Percentiles rank a stretch among this genome's conserved stretches.
These are phyloP conservation scores for Cercophora sp. DNA, from an alignment of 495 filamentous ascomycete species.

Conservation along the genomic window DNA sequence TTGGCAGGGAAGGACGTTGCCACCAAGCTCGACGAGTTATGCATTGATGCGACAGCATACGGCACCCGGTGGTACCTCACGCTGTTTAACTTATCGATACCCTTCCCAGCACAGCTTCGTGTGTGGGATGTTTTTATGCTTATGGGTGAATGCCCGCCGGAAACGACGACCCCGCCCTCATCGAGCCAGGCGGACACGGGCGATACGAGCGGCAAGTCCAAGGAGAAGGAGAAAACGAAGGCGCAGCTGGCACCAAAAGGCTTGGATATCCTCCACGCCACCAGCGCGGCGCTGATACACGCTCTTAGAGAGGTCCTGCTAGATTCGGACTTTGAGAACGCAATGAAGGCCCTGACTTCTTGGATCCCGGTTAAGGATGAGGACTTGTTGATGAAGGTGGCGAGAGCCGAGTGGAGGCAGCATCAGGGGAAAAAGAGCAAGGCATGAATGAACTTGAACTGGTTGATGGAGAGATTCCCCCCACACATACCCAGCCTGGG, in stretches of 20 bases:
- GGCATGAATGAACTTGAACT: neutral
- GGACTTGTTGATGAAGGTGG: slow-evolving; percentile 90
- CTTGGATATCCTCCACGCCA: slow-evolving; percentile 87
- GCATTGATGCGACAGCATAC: slow-evolving; percentile 84
- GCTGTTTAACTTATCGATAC: slow-evolving; percentile 95
- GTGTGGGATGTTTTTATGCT: slow-evolving; percentile 99
- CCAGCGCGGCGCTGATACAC: slow-evolving; percentile 85
- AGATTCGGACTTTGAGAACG: slow-evolving; percentile 93
- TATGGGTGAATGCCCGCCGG: slow-evolving; percentile 63
- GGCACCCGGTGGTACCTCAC: slow-evolving; percentile 97
- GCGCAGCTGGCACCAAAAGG: slow-evolving; percentile 37
- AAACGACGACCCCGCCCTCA: slow-evolving; percentile 16
- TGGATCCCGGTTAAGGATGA: slow-evolving; percentile 96
- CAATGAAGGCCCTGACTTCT: slow-evolving; percentile 95
- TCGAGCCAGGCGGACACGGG: neutral
- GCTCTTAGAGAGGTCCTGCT: slow-evolving; percentile 87
- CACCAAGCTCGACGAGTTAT: slow-evolving; percentile 70
- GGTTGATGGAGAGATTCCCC: neutral
- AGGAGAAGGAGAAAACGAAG: neutral
- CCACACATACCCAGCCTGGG: too few relatives aligned
- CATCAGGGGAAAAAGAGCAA: slow-evolving; percentile 41
- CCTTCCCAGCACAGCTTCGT: slow-evolving; percentile 93
- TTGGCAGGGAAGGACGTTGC: slow-evolving; percentile 70
- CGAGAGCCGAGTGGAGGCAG: slow-evolving; percentile 85
- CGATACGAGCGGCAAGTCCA: slow-evolving; percentile 1